These are phyloP conservation scores for Phytophthora rubi DNA, from an alignment of 352 stramenopile genomes.

Conservation along the genomic window DNA sequence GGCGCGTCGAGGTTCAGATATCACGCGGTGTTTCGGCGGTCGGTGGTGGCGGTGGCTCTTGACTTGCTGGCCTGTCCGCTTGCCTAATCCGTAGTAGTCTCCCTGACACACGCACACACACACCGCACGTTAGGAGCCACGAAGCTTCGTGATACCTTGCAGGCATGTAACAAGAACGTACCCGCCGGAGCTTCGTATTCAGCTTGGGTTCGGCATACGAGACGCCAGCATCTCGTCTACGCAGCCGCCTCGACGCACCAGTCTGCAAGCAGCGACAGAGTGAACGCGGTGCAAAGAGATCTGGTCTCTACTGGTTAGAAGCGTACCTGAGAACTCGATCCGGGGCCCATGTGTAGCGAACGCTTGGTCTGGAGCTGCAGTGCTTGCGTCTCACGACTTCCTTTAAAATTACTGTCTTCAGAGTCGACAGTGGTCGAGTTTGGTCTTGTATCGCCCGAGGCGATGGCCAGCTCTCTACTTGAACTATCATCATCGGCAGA, in stretches of 20 bases:
- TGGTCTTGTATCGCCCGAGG: background rate
- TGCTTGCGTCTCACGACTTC: background rate
- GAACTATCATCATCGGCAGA: constrained; percentile 5
- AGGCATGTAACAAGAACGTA: constrained; percentile 20
- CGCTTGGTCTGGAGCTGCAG: background rate
- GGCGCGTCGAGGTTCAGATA: constrained; percentile 20
- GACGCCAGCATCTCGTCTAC: constrained; percentile 43
- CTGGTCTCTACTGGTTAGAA: background rate
- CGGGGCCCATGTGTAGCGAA: background rate
- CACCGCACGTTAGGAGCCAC: constrained; percentile 15
- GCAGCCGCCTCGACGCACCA: constrained; percentile 37
- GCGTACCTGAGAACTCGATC: constrained; percentile 21
- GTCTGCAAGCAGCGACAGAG: constrained; percentile 11
- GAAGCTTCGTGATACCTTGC: background rate
- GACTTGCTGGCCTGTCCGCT: constrained; percentile 25
- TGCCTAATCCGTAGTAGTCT: constrained; percentile 71
- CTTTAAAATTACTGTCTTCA: background rate
- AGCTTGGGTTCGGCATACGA: constrained; percentile 71
- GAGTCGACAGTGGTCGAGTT: background rate
- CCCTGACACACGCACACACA: constrained; percentile 39
- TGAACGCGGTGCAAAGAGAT: background rate
- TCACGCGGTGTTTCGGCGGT: constrained; percentile 19
- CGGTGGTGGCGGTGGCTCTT: constrained; percentile 12
- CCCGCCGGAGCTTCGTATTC: constrained; percentile 67
- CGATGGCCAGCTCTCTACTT: background rate